phyloP scores from a whole-genome alignment of 2,329 filamentous ascomycete genomes.

The Gliomastix tumulicola region DNA sequence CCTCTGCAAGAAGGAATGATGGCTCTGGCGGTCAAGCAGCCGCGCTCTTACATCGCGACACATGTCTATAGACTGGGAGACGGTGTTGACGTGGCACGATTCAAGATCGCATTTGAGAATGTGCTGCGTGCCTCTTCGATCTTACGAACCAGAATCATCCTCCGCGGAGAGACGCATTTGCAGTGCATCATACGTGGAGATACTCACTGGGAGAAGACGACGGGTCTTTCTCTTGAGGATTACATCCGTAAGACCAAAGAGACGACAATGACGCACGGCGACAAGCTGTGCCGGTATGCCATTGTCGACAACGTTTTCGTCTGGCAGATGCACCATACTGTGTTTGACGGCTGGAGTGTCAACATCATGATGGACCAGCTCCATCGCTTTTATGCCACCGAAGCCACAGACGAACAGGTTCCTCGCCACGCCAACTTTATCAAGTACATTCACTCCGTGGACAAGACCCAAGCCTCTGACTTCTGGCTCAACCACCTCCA shows the following conservation, averaged over 20 bases:
- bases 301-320: conserved; percentile 1
- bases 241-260: not conserved
- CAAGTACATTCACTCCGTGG: conserved; percentile 26
- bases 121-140: not conserved
- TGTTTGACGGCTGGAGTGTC: conserved; percentile 1
- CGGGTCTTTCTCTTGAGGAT: not conserved
- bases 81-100: conserved; percentile 10
- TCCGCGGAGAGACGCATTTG: conserved; percentile 4
- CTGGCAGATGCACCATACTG: conserved; percentile 2
- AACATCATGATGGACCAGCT: conserved; percentile 3
- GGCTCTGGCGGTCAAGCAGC: conserved; percentile 20
- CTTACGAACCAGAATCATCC: conserved; percentile 9
- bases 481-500: conserved; percentile 2
- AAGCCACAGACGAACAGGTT: too few relatives aligned
- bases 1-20: conserved; percentile 31
- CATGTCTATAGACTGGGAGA: conserved; percentile 12
- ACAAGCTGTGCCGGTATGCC: not conserved
- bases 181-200: conserved; percentile 6
- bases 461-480: conserved; percentile 1
- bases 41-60: conserved; percentile 26
- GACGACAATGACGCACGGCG: not conserved
- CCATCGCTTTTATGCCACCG: not conserved
- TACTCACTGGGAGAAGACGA: not conserved
- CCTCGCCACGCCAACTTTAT: conserved; percentile 26
- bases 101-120: conserved; percentile 19